These are phyloP conservation scores for Trichosporon ovoides DNA, from an alignment of 1,284 basidiomycete genomes.

Conservation along the genomic window DNA sequence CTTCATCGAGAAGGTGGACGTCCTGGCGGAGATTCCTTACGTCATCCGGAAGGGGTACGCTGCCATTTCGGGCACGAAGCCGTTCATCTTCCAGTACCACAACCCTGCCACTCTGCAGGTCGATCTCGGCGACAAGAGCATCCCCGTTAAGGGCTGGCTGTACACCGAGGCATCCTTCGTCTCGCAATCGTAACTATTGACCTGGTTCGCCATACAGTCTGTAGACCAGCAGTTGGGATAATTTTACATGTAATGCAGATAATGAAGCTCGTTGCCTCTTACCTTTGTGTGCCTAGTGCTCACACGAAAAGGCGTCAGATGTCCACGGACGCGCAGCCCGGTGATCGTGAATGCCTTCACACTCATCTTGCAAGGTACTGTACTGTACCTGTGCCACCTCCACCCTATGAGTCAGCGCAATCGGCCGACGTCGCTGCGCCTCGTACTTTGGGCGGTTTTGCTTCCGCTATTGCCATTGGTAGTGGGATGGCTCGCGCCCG, in stretches of 20 bases:
- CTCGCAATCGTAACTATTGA: constrained; percentile 48
- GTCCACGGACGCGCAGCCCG: too few species aligned
- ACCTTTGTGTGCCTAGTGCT: too few species aligned
- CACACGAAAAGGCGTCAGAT: too few species aligned
- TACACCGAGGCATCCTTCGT: constrained; percentile 92
- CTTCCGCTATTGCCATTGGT: not conserved
- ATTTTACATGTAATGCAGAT: too few species aligned
- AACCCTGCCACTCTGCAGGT: constrained; percentile 69
- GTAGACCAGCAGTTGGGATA: too few species aligned
- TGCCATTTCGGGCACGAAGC: constrained; percentile 52
- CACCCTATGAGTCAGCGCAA: not conserved
- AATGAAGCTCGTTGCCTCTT: too few species aligned
- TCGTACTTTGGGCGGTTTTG: not conserved
- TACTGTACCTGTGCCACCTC: too few species aligned
- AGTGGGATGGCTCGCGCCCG: not conserved
- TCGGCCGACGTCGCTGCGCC: not conserved
- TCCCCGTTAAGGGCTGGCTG: constrained; percentile 60
- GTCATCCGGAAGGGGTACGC: constrained; percentile 55
- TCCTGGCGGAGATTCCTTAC: constrained; percentile 91
- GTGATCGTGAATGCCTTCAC: too few species aligned
- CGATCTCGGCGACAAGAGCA: constrained; percentile 52
- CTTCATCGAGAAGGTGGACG: constrained; percentile 92
- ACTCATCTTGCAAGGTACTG: too few species aligned
- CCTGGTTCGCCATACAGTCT: not conserved
- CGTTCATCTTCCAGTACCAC: constrained; percentile 66